Evolutionary conservation across 768 basidiomycete genomes (phyloP).

Genomic region (Pisolithus tinctorius): DNA sequence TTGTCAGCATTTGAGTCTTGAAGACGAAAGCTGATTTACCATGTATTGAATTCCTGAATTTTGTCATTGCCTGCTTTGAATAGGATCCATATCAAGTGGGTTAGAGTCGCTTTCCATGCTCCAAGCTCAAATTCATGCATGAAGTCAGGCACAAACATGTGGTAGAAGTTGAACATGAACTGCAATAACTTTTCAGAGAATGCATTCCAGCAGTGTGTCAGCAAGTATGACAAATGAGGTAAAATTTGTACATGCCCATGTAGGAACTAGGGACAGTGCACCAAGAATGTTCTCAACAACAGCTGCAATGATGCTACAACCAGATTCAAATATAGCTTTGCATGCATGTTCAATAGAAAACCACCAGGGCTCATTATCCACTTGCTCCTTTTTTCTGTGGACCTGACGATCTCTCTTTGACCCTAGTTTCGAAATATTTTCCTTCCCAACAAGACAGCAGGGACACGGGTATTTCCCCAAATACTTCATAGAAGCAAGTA

Average conservation of each 20-base stretch:
- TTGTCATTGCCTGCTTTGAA: slow-evolving; percentile 5
- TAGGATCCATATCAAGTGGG: slow-evolving; percentile 29
- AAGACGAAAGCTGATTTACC: slow-evolving; percentile 10
- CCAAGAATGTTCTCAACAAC: background rate
- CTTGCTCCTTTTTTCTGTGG: background rate
- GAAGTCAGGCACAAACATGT: no score
- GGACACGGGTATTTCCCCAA: slow-evolving; percentile 15
- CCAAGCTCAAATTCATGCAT: slow-evolving; percentile 32
- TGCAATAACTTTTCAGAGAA: slow-evolving; percentile 22
- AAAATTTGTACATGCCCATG: background rate
- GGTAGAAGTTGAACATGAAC: no score
- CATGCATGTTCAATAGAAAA: background rate
- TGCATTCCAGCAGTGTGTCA: slow-evolving; percentile 19
- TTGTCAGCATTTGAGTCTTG: no score
- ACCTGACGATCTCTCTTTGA: slow-evolving; percentile 1
- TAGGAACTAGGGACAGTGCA: background rate
- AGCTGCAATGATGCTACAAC: background rate
- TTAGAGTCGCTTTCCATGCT: slow-evolving; percentile 28
- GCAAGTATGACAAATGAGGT: no score
- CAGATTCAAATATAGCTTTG: background rate
- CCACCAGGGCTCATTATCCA: background rate
- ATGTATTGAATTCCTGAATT: slow-evolving; percentile 19
- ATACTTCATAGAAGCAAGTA: slow-evolving; percentile 16
- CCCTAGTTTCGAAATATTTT: slow-evolving; percentile 8
- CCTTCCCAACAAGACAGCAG: slow-evolving; percentile 5